Evolutionary conservation across 805 yeast genomes (phyloP).

Genomic region (Babjeviella inositovora): DNA sequence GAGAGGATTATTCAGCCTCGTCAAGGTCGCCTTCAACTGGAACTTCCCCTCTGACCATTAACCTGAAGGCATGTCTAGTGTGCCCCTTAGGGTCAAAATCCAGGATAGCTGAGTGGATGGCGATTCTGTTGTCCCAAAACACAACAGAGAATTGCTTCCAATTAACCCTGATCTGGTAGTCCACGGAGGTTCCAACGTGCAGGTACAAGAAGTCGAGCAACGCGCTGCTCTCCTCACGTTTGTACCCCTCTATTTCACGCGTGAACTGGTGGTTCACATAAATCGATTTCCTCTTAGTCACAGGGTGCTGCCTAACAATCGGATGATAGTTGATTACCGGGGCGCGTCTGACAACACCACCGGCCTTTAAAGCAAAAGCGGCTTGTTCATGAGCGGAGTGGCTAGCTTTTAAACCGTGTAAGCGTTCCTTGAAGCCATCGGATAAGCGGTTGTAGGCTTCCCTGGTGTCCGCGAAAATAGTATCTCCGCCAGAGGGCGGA

Average conservation of each 20-base stretch:
- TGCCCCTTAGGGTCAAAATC: constrained; percentile 65
- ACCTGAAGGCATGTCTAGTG: constrained; percentile 60
- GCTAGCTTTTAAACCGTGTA: constrained; percentile 46
- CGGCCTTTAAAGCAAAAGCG: constrained; percentile 18
- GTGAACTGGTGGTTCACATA: constrained; percentile 47
- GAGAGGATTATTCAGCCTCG: no score
- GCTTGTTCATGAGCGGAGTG: constrained; percentile 68
- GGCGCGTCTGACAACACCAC: constrained; percentile 53
- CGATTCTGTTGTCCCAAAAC: constrained; percentile 67
- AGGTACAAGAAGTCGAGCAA: constrained; percentile 39
- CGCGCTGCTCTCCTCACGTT: constrained; percentile 52
- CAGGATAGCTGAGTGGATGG: constrained; percentile 52
- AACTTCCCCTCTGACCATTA: no score
- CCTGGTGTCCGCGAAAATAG: constrained; percentile 54
- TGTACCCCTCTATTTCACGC: constrained; percentile 54
- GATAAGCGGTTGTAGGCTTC: constrained; percentile 64
- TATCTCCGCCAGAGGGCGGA: constrained; percentile 61
- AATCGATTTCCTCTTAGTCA: constrained; percentile 41
- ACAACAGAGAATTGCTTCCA: constrained; percentile 64
- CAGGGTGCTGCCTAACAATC: constrained; percentile 59
- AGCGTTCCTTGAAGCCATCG: constrained; percentile 39
- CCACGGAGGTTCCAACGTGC: constrained; percentile 33
- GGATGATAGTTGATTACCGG: constrained; percentile 55
- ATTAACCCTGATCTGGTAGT: constrained; percentile 50
- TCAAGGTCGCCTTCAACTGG: no score